Conservation (phyloP, 179 eudicot species). For the Corrigiola litoralis region DNA sequence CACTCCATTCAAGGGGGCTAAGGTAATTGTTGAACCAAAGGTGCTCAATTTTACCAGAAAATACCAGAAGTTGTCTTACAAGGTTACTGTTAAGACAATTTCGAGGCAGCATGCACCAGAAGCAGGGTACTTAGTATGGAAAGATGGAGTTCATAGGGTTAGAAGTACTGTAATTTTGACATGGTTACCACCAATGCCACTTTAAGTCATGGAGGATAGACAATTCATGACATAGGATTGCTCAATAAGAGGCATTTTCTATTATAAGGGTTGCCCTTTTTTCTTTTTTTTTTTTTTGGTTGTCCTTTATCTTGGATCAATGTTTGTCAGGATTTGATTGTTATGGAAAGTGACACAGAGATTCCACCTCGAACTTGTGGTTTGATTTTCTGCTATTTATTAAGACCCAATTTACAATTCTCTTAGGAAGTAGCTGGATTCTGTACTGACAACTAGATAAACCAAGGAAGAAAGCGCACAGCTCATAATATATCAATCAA, state of each 20-base stretch:
- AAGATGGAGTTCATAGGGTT: conserved; percentile 60
- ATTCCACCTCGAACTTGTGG: background rate
- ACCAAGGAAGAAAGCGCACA: too few species aligned
- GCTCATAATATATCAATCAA: too few species aligned
- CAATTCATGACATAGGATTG: background rate
- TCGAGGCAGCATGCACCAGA: conserved; percentile 46
- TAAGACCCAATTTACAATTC: too few species aligned
- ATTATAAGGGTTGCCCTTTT: background rate
- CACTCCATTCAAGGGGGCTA: conserved; percentile 57
- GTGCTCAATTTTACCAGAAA: conserved; percentile 41
- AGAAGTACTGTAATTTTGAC: conserved; percentile 70
- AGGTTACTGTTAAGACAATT: conserved; percentile 43
- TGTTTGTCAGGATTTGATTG: background rate
- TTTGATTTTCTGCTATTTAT: background rate
- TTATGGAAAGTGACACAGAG: background rate
- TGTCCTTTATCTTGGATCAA: background rate
- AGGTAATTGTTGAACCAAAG: conserved; percentile 57
- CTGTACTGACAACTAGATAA: too few species aligned
- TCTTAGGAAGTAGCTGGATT: too few species aligned
- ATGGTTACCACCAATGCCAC: conserved; percentile 56
- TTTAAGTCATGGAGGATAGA: conserved; percentile 16
- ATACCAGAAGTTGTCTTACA: conserved; percentile 53
- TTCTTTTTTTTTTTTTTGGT: background rate
- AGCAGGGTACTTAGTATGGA: conserved; percentile 69
- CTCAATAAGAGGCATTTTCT: conserved; percentile 4